Evolutionary conservation across 2,329 filamentous ascomycete genomes (phyloP).

Genomic region (Scytalidium lignicola): DNA sequence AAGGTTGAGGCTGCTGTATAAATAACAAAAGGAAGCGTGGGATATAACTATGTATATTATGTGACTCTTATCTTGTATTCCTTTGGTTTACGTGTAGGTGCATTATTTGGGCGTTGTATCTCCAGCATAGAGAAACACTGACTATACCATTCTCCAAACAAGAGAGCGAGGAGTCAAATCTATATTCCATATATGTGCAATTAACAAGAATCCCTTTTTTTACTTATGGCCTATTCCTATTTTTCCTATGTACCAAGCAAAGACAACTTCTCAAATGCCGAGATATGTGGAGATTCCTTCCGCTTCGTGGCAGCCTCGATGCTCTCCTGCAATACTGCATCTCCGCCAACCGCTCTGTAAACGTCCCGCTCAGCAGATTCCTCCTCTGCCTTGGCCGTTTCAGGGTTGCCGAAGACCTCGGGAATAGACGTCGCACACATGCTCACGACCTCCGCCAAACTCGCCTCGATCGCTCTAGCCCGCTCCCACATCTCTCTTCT

Average conservation of each 20-base stretch:
- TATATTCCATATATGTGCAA: neutral
- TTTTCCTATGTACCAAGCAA: conserved; percentile 28
- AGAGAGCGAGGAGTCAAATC: neutral
- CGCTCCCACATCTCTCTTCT: conserved; percentile 83
- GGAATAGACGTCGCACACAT: conserved; percentile 61
- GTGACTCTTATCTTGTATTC: neutral
- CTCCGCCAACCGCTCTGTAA: conserved; percentile 25
- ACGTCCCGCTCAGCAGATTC: conserved; percentile 21
- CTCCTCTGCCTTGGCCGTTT: conserved; percentile 12
- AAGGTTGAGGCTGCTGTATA: conserved; percentile 3
- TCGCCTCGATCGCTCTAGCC: conserved; percentile 68
- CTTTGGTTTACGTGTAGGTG: neutral
- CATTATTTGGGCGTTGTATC: conserved; percentile 5
- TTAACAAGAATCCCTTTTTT: neutral
- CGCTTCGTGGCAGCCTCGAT: conserved; percentile 21
- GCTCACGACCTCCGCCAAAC: conserved; percentile 69
- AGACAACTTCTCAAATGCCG: conserved; percentile 38
- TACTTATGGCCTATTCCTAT: neutral
- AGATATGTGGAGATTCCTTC: conserved; percentile 25
- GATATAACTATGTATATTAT: neutral
- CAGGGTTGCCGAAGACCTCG: conserved; percentile 59
- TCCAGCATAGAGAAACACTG: conserved; percentile 1
- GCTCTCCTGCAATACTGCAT: conserved; percentile 29
- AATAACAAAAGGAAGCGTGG: neutral
- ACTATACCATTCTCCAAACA: neutral